Evolutionary conservation across 305 asterid species (phyloP).

Genomic region (Fraxinus platypoda): DNA sequence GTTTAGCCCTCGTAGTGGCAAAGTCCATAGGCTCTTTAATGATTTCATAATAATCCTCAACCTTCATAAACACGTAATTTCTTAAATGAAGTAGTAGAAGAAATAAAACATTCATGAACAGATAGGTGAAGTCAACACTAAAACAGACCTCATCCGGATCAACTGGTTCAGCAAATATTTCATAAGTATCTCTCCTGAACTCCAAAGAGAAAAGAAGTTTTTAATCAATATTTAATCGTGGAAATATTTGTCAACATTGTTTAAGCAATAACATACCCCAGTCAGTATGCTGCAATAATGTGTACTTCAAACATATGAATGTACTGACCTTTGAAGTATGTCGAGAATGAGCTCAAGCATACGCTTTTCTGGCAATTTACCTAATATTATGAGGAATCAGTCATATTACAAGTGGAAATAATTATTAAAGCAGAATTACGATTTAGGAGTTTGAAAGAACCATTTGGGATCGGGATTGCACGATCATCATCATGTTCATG

Average conservation of each 20-base stretch:
- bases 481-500: constrained; percentile 7
- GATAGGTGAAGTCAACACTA: neutral
- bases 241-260: neutral
- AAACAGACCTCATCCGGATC: constrained; percentile 62
- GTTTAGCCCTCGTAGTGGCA: constrained; percentile 90
- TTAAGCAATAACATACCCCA: neutral
- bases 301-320: neutral
- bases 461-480: constrained; percentile 24
- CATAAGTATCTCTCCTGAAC: constrained; percentile 69
- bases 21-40: constrained; percentile 92
- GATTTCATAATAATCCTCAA: constrained; percentile 73
- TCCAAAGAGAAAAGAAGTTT: neutral
- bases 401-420: neutral
- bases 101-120: neutral
- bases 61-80: constrained; percentile 34
- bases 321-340: constrained; percentile 59
- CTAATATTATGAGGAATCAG: constrained; percentile 15
- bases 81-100: neutral
- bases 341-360: constrained; percentile 70
- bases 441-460: constrained; percentile 12
- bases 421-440: neutral
- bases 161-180: constrained; percentile 85
- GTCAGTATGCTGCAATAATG: neutral
- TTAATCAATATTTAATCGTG: neutral
- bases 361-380: constrained; percentile 57